Percentiles rank a stretch among this genome's conserved stretches.
Conservation (phyloP, 2,329 filamentous ascomycete genomes). For the Fusarium sp. region DNA sequence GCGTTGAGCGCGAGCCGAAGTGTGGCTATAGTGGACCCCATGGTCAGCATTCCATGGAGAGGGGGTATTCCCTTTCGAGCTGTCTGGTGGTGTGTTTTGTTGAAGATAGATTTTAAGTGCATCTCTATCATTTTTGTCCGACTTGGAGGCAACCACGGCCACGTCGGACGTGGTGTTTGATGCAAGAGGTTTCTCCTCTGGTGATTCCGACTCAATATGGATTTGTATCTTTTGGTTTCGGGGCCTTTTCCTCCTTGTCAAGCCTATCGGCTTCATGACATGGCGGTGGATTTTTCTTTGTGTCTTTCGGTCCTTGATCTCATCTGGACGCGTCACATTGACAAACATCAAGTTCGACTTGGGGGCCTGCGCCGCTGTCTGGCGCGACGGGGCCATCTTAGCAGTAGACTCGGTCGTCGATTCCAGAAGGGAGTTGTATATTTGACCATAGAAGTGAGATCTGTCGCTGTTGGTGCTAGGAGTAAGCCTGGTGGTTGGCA, state of each 20-base stretch:
- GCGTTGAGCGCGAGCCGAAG: neutral
- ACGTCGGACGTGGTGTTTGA: rapidly evolving
- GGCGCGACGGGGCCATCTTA: neutral
- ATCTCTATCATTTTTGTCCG: neutral
- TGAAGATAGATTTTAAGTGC: neutral
- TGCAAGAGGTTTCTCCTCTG: neutral
- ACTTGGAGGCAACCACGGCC: neutral
- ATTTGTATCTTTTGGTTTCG: neutral
- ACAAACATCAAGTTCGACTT: slow-evolving; percentile 18
- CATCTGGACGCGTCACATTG: slow-evolving; percentile 14
- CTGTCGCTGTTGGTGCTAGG: neutral
- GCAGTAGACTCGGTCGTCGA: neutral
- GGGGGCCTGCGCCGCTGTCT: neutral
- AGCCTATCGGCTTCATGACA: slow-evolving; percentile 25
- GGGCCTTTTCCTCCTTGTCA: neutral
- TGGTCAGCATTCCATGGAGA: neutral
- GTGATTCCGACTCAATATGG: neutral
- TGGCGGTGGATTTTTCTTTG: slow-evolving; percentile 22
- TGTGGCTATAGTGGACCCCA: neutral
- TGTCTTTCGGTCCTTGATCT: slow-evolving; percentile 16
- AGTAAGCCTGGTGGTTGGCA: neutral
- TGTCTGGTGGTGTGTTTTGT: too few species aligned
- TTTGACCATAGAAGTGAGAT: neutral
- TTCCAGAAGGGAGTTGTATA: neutral
- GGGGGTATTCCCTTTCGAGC: neutral